Percentiles rank a stretch among this genome's conserved stretches.
Evolutionary conservation across 495 filamentous ascomycete genomes (phyloP).

Genomic region (Cercophora newfieldiana): DNA sequence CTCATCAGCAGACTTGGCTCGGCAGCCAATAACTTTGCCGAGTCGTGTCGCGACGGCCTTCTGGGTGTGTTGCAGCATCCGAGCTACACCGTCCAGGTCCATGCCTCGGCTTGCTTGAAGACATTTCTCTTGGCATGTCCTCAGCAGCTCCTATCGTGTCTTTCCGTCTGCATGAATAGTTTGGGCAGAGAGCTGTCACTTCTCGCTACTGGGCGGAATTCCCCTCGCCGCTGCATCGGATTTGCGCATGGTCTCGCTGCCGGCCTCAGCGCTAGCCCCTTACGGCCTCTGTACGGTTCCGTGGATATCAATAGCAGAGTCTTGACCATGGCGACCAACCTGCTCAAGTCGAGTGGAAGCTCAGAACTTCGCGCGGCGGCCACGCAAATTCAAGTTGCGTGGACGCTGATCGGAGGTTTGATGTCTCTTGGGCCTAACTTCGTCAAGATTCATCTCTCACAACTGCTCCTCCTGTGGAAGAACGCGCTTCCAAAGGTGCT

Average conservation of each 20-base stretch:
- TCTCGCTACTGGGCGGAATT: slow-evolving; percentile 72
- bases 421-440: slow-evolving; percentile 98
- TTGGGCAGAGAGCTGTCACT: slow-evolving; percentile 81
- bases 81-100: slow-evolving; percentile 92
- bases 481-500: slow-evolving; percentile 95
- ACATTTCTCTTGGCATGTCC: slow-evolving; percentile 87
- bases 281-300: slow-evolving; percentile 90
- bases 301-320: slow-evolving; percentile 93
- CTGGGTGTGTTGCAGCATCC: slow-evolving; percentile 92
- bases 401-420: slow-evolving; percentile 93
- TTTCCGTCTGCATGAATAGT: slow-evolving; percentile 96
- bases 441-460: slow-evolving; percentile 96
- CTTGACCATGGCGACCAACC: slow-evolving; percentile 82
- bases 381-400: slow-evolving; percentile 95
- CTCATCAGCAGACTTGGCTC: slow-evolving; percentile 80
- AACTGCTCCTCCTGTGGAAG: slow-evolving; percentile 95
- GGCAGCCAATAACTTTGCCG: slow-evolving; percentile 71
- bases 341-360: slow-evolving; percentile 90
- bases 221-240: slow-evolving; percentile 81
- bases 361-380: slow-evolving; percentile 88
- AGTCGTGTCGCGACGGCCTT: slow-evolving; percentile 80
- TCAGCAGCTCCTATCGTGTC: slow-evolving; percentile 84
- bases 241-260: slow-evolving; percentile 93
- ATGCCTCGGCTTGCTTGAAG: slow-evolving; percentile 80
- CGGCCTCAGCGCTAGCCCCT: slow-evolving; percentile 81